Evolutionary conservation across 2,329 filamentous ascomycete species (phyloP).

Genomic region (Podosphaera aphanis): DNA sequence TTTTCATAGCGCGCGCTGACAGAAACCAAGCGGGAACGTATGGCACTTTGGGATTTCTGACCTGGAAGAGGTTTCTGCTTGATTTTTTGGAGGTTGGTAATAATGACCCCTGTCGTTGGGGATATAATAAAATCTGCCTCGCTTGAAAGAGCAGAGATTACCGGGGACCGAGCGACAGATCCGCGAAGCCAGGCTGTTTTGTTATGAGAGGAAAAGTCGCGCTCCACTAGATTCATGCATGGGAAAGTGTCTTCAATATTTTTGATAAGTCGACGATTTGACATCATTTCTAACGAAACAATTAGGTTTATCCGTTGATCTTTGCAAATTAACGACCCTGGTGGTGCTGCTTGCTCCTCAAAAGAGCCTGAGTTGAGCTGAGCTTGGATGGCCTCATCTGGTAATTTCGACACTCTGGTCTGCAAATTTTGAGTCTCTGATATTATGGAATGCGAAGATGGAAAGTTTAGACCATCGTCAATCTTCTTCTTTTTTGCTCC

Average conservation of each 20-base stretch:
- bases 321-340: conserved; percentile 4
- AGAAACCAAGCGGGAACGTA: conserved; percentile 30
- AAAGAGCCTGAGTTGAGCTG: neutral
- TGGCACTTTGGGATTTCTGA: conserved; percentile 21
- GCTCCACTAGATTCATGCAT: conserved; percentile 30
- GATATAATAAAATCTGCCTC: conserved; percentile 58
- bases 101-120: conserved; percentile 40
- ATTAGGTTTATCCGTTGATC: conserved; percentile 21
- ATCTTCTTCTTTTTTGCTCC: conserved; percentile 16
- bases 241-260: conserved; percentile 26
- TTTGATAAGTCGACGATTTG: conserved; percentile 24
- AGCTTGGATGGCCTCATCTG: neutral
- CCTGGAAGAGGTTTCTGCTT: conserved; percentile 51
- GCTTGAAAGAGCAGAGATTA: conserved; percentile 19
- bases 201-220: conserved; percentile 27
- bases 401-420: neutral
- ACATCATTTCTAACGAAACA: conserved; percentile 24
- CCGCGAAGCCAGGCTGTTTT: conserved; percentile 16
- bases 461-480: conserved; percentile 13
- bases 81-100: conserved; percentile 47
- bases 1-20: conserved; percentile 39
- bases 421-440: neutral
- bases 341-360: conserved; percentile 3
- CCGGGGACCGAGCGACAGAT: conserved; percentile 16
- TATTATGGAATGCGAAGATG: neutral